Percentiles rank a stretch among this genome's conserved stretches.
Evolutionary conservation across 108 stramenopile species (phyloP).

Genomic region (Cyclotella sp.): DNA sequence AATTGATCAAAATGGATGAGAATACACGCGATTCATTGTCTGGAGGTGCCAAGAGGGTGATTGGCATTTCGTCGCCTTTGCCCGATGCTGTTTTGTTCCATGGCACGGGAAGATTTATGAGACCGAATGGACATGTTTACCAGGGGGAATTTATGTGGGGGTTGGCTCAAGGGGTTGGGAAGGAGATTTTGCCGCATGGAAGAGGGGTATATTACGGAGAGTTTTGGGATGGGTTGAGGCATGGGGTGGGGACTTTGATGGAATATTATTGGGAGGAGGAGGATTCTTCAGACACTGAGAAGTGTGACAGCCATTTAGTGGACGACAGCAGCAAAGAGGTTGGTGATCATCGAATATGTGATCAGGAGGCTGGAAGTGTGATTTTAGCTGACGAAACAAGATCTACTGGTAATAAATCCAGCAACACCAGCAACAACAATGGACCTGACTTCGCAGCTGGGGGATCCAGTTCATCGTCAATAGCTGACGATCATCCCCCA

Average conservation of each 20-base stretch:
- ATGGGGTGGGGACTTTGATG: slow-evolving; percentile 51
- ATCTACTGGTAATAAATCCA: background rate
- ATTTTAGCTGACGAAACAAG: background rate
- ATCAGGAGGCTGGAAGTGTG: background rate
- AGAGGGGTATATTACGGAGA: slow-evolving; percentile 41
- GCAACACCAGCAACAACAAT: background rate
- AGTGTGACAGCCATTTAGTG: too few species aligned
- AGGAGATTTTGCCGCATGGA: slow-evolving; percentile 29
- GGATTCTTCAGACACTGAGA: slow-evolving; percentile 1
- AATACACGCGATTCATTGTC: background rate
- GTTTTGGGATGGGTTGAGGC: slow-evolving; percentile 32
- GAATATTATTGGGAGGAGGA: slow-evolving; percentile 20
- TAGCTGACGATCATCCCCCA: background rate
- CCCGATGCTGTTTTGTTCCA: slow-evolving; percentile 34
- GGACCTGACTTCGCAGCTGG: slow-evolving; percentile 44
- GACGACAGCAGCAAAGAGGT: too few species aligned
- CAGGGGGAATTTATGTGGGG: slow-evolving; percentile 42
- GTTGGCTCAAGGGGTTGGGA: slow-evolving; percentile 38
- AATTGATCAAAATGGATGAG: background rate
- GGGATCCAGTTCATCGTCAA: slow-evolving; percentile 2
- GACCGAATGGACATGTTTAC: slow-evolving; percentile 37
- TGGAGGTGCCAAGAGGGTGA: background rate
- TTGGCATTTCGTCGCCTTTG: slow-evolving; percentile 19
- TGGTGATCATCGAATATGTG: too few species aligned
- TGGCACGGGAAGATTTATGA: slow-evolving; percentile 29